phyloP scores from a whole-genome alignment of 129 eudicot genomes.

The Saussurea involucrata region DNA sequence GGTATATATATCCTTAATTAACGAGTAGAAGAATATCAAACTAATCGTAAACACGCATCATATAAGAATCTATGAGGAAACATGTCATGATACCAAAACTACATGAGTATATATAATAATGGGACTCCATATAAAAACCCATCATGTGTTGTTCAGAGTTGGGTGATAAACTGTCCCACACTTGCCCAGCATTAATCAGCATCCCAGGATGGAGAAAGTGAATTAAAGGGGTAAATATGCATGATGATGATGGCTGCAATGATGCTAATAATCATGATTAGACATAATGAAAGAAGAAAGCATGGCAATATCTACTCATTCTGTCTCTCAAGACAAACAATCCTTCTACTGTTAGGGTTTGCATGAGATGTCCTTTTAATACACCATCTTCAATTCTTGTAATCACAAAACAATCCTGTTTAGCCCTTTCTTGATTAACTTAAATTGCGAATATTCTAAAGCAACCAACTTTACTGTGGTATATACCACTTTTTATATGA shows the following conservation, averaged over 20 bases:
- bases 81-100: slow-evolving; percentile 27
- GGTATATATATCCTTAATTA: background rate
- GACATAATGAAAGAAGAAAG: slow-evolving; percentile 38
- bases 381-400: slow-evolving; percentile 21
- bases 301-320: slow-evolving; percentile 37
- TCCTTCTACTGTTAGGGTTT: slow-evolving; percentile 26
- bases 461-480: background rate
- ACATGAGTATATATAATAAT: slow-evolving; percentile 30
- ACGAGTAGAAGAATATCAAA: slow-evolving; percentile 36
- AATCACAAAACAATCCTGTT: slow-evolving; percentile 10
- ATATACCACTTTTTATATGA: background rate
- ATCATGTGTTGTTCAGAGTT: slow-evolving; percentile 32
- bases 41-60: slow-evolving; percentile 29
- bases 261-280: slow-evolving; percentile 33
- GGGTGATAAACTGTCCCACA: slow-evolving; percentile 36
- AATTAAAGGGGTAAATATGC: slow-evolving; percentile 21
- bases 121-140: slow-evolving; percentile 30
- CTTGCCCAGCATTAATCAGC: slow-evolving; percentile 33
- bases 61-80: slow-evolving; percentile 22
- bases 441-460: background rate
- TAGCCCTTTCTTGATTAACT: background rate
- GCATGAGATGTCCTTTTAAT: slow-evolving; percentile 26
- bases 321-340: slow-evolving; percentile 27
- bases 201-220: slow-evolving; percentile 30
- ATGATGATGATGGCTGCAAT: slow-evolving; percentile 31